Conservation (phyloP, 306 rosid genomes). For the Abrus pulchellus region DNA sequence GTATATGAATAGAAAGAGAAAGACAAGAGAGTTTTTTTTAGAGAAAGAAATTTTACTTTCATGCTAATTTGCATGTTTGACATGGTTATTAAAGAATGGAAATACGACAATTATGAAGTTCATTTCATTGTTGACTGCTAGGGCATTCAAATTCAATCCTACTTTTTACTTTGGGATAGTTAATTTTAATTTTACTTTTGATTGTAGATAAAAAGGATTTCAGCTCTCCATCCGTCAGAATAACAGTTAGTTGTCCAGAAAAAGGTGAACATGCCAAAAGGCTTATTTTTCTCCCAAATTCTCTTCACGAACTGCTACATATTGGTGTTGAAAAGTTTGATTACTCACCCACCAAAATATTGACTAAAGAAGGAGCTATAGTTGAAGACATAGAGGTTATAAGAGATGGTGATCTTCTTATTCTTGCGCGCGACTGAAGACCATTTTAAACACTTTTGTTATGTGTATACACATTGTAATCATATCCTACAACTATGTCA, state of each 20-base stretch:
- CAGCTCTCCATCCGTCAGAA: slow-evolving; percentile 37
- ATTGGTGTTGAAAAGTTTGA: slow-evolving; percentile 67
- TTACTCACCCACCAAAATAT: slow-evolving; percentile 50
- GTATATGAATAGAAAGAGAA: background rate
- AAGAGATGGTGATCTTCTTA: slow-evolving; percentile 74
- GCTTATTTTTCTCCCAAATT: slow-evolving; percentile 64
- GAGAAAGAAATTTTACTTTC: background rate
- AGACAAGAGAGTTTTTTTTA: background rate
- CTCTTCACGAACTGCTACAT: slow-evolving; percentile 57
- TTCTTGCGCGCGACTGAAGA: slow-evolving; percentile 43
- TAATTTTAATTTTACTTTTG: background rate
- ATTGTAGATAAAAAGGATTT: slow-evolving; percentile 49
- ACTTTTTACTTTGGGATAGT: background rate
- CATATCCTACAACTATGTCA: too few relatives aligned
- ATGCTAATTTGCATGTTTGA: background rate
- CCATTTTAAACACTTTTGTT: too few relatives aligned
- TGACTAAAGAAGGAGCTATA: slow-evolving; percentile 69
- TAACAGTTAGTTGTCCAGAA: slow-evolving; percentile 59
- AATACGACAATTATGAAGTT: background rate
- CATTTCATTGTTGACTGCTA: background rate
- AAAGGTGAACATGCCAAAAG: slow-evolving; percentile 54
- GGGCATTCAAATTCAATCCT: background rate
- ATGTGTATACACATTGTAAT: too few relatives aligned
- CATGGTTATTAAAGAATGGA: background rate
- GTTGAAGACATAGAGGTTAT: slow-evolving; percentile 65